phyloP scores from a whole-genome alignment of 179 eudicot species.

The Carnegiea gigantea region DNA sequence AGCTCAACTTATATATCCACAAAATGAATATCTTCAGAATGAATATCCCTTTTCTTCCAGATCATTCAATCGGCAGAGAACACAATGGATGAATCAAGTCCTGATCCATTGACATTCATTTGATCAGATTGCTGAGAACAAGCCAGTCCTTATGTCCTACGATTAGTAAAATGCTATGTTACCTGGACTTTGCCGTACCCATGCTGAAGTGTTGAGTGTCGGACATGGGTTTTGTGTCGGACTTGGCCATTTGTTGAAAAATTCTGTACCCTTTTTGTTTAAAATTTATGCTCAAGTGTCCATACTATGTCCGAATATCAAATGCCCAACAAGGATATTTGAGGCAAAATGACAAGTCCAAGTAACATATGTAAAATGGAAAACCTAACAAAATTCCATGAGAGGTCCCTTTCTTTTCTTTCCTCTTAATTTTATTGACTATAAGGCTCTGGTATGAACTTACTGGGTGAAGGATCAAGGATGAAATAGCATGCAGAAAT shows the following conservation, averaged over 20 bases:
- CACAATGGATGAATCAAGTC: constrained; percentile 22
- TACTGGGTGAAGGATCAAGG: constrained; percentile 30
- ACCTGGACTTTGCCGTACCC: too few relatives aligned
- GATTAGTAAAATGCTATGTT: neutral
- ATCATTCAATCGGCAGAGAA: constrained; percentile 21
- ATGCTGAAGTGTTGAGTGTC: too few relatives aligned
- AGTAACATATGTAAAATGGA: too few relatives aligned
- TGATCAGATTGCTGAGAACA: constrained; percentile 15
- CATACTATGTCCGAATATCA: too few relatives aligned
- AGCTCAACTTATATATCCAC: constrained; percentile 23
- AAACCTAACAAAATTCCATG: neutral
- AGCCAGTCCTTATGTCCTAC: constrained; percentile 16
- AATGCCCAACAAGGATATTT: too few relatives aligned
- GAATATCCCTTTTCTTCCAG: neutral
- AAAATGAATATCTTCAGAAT: constrained; percentile 14
- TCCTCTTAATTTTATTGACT: neutral
- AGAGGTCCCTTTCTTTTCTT: neutral
- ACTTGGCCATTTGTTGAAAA: too few relatives aligned
- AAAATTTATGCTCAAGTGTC: too few relatives aligned
- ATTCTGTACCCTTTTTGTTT: too few relatives aligned
- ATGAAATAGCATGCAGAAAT: constrained; percentile 50
- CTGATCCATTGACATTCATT: constrained; percentile 25
- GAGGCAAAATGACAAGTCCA: too few relatives aligned
- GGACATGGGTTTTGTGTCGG: too few relatives aligned
- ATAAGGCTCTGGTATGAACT: neutral